Conservation (phyloP, 1,139 yeast species). For the Arxiozyma slooffiae region DNA sequence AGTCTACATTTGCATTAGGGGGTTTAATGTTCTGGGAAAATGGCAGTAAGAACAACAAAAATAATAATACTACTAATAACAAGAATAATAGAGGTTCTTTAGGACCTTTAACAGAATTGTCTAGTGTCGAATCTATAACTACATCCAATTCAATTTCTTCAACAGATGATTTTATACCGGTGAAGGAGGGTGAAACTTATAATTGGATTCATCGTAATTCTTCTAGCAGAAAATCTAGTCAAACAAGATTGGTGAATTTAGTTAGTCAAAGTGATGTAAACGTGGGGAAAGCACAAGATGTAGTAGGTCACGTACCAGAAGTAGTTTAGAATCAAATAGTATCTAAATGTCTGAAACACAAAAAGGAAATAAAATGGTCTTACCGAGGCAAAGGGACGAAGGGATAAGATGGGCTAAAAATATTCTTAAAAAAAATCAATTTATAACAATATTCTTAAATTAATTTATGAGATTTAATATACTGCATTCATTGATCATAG, state of each 20-base stretch:
- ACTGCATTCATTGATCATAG: not conserved
- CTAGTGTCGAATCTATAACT: slow-evolving; percentile 5
- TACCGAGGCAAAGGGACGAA: not conserved
- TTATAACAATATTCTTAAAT: slow-evolving; percentile 2
- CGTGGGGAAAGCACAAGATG: slow-evolving; percentile 20
- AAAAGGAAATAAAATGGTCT: no score
- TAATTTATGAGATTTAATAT: not conserved
- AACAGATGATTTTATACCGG: slow-evolving; percentile 25
- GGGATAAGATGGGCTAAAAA: not conserved
- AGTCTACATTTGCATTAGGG: slow-evolving; percentile 34
- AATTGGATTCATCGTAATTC: slow-evolving; percentile 22
- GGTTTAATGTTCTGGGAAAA: slow-evolving; percentile 32
- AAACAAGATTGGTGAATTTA: slow-evolving; percentile 23
- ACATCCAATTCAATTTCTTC: slow-evolving; percentile 18
- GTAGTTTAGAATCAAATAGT: slow-evolving; percentile 10
- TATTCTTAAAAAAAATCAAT: no score
- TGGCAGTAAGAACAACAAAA: slow-evolving; percentile 3
- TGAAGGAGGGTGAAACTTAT: slow-evolving; percentile 22
- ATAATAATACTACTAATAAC: slow-evolving; percentile 7
- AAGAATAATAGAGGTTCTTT: slow-evolving; percentile 4
- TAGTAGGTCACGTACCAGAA: slow-evolving; percentile 29
- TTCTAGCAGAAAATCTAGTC: slow-evolving; percentile 22
- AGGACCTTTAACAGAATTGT: not conserved
- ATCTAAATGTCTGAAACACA: no score
- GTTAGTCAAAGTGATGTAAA: slow-evolving; percentile 20